These are phyloP conservation scores for Hypoxylon sp. DNA, from an alignment of 2,329 filamentous ascomycete genomes.

Conservation along the genomic window DNA sequence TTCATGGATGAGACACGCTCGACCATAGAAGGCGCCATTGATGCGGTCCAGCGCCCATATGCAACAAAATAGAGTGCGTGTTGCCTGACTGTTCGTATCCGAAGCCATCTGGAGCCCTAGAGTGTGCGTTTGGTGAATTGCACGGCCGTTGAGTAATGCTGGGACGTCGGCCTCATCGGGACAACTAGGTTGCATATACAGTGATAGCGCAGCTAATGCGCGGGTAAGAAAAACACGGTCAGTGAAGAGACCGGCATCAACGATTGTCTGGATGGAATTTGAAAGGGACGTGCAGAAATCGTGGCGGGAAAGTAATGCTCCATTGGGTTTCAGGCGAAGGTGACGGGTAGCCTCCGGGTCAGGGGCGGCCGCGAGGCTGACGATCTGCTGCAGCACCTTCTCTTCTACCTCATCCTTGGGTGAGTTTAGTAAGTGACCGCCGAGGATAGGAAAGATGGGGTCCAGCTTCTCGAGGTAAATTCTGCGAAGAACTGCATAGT, in stretches of 20 bases:
- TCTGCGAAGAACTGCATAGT: conserved; percentile 59
- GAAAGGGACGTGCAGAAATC: conserved; percentile 63
- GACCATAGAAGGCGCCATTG: conserved; percentile 69
- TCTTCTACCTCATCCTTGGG: conserved; percentile 48
- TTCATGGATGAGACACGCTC: conserved; percentile 70
- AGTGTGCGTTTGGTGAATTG: conserved; percentile 68
- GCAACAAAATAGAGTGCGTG: conserved; percentile 63
- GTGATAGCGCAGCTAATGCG: conserved; percentile 64
- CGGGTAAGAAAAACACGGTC: conserved; percentile 68
- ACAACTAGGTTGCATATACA: conserved; percentile 69
- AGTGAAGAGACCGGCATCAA: conserved; percentile 66
- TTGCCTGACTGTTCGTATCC: conserved; percentile 56
- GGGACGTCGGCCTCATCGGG: conserved; percentile 67
- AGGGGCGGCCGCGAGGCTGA: conserved; percentile 66
- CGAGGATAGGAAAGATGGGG: conserved; percentile 65
- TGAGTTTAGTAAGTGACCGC: conserved; percentile 44
- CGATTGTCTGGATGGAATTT: conserved; percentile 60
- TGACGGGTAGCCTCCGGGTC: conserved; percentile 60
- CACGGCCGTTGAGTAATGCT: conserved; percentile 64
- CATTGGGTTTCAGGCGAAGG: conserved; percentile 58
- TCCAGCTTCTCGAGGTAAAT: conserved; percentile 66
- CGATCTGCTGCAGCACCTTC: conserved; percentile 64
- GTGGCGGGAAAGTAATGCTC: conserved; percentile 56
- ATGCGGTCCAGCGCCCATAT: conserved; percentile 72
- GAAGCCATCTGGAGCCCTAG: conserved; percentile 65